Evolutionary conservation across 257 asterid genomes (phyloP), one percentile per base, ranked within the genome.

Genomic region (Dorcoceras hygrometricum): DNA sequence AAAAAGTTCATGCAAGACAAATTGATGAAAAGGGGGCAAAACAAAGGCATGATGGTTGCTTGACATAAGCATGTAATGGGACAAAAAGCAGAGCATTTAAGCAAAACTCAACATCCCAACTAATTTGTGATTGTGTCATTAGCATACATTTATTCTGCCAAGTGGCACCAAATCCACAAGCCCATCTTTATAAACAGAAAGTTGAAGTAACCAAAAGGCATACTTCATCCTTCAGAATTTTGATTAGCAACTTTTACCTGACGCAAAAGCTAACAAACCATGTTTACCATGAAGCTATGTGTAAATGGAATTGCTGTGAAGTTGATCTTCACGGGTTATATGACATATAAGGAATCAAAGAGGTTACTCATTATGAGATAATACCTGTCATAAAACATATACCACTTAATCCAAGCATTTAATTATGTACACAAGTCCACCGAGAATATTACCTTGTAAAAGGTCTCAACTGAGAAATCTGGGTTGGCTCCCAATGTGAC

Each of bases 401-500:
- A 56, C 22, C n/a, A 18, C 32, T n/a, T 20, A 46, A 60, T 51
- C 50, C 71, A 56, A 20, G 48, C 23, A 34, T 39, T 32, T 53
- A 23, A 61, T 12, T 54, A 66, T 19, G 12, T 50, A 43, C 19
- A 18, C 25, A 72, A 59, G 26, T 67, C 10, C 57, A 34, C 54
- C 32, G 63, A 34, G 27, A 68, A 32, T 27, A 28, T 73, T 80
- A 89, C 98, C 95, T 89, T 91, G 90, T 90, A 93, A 82, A 79
- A 93, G 43, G 89, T 77, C 95, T 90, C 99, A 48, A 77, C 92
- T 36, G 88, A 86, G 76, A 90, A 93, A 16, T 81, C 87, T 57
- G 99, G 99, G 80, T 93, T 93, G 62, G 97, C 97, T 79, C 94
- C 99, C 73, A 90, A 65, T 46, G 99, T 93, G 64, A 93, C 97